Evolutionary conservation across 1,284 basidiomycete species (phyloP).

Genomic region (Pascua sp.): DNA sequence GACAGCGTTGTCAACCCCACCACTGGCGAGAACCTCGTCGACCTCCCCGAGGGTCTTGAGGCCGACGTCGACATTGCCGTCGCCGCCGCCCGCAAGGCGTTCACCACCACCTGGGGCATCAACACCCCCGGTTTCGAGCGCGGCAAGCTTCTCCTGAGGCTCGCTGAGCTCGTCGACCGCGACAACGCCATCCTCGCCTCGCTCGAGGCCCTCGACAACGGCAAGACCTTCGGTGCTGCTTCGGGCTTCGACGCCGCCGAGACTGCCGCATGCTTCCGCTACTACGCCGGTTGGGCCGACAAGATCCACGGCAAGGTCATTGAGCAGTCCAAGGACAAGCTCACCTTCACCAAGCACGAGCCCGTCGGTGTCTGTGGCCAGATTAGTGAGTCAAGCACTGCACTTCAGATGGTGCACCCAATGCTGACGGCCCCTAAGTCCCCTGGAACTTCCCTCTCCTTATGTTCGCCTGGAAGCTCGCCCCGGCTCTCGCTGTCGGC

Average conservation of each 20-base stretch:
- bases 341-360: constrained; percentile 78
- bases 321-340: constrained; percentile 53
- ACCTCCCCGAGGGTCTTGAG: constrained; percentile 64
- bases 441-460: constrained; percentile 49
- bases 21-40: constrained; percentile 66
- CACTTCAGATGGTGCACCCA: too few relatives aligned
- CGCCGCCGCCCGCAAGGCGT: constrained; percentile 70
- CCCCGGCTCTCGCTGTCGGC: constrained; percentile 78
- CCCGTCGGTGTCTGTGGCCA: constrained; percentile 84
- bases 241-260: constrained; percentile 63
- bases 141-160: constrained; percentile 60
- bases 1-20: constrained; percentile 72
- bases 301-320: constrained; percentile 81
- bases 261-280: constrained; percentile 63
- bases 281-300: constrained; percentile 60
- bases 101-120: constrained; percentile 67
- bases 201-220: constrained; percentile 76
- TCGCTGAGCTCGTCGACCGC: constrained; percentile 70
- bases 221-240: constrained; percentile 67
- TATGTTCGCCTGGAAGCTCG: constrained; percentile 78
- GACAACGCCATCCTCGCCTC: constrained; percentile 69
- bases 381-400: constrained; percentile 50
- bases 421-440: too few relatives aligned
- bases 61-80: constrained; percentile 73
- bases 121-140: constrained; percentile 58